Evolutionary conservation across 768 basidiomycete species (phyloP), one percentile per base, ranked within the genome.

Genomic region (Leccinum longicurvipes): DNA sequence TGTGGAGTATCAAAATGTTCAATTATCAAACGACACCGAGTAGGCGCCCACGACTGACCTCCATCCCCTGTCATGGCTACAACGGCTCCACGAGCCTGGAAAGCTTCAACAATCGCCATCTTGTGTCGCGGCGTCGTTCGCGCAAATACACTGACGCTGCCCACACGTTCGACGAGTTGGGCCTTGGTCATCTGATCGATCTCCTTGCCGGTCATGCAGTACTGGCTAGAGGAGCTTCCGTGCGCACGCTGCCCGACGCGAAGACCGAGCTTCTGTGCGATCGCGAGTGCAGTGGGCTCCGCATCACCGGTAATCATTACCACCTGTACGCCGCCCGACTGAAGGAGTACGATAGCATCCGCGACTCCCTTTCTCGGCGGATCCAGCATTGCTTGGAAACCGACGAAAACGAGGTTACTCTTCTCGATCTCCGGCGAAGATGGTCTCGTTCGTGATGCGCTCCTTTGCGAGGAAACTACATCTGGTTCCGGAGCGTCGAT

Each of bases 21-120:
- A 31, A 25, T 9, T 9, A 44, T 48, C 32, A 55, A 49, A n/a
- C 9, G 6, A 8, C 21, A 39, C 2, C 31, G 10, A n/a, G 34
- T n/a, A 10, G 4, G 3, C 69, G 80, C 28, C n/a, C 58, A 85
- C 50, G 57, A 74, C 84, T 19, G 42, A 91, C 91, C 91, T 69
- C 95, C 95, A 70, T 98, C 95, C 25, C 95, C 95, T 1, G 96
- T 97, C 96, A 98, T 98, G 3, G 93, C 95, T 2, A 98, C 94
- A 5, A 98, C 86, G 10, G 83, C 86, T 0, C 96, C 95, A 47
- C 91, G 78, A 56, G 86, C 73, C 76, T 97, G 95, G 73, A 92
- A 94, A 31, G 95, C 95, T 70, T 92, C 87, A 28, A 98, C 86
- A 64, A 98, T 98, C 51, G 89, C 86, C 93, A 98, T 95, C 77